Percentiles rank a stretch among this genome's conserved stretches.
Conservation (phyloP, 2,329 filamentous ascomycete species). For the Neofusicoccum sp. region DNA sequence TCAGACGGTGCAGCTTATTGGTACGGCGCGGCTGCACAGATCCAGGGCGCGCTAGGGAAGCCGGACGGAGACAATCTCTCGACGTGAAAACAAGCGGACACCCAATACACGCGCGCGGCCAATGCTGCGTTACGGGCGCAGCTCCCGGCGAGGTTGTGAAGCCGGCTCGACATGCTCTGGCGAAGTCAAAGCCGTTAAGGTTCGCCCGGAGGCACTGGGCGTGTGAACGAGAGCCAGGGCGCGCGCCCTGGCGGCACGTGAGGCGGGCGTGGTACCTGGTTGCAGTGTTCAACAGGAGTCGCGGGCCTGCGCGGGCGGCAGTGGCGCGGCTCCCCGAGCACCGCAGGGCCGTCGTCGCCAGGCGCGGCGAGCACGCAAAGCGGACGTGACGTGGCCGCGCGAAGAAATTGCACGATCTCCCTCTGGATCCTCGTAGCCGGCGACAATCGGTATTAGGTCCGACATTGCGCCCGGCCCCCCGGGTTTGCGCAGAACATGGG, state of each 20-base stretch:
- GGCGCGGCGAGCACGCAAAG: slow-evolving; percentile 1
- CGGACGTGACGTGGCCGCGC: not conserved
- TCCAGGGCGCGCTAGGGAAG: too few relatives aligned
- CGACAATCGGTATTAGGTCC: slow-evolving; percentile 7
- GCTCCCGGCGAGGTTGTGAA: not conserved
- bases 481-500: slow-evolving; percentile 1
- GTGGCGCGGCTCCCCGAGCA: not conserved
- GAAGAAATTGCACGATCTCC: slow-evolving; percentile 9
- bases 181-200: not conserved
- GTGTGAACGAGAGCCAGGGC: not conserved
- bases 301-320: not conserved
- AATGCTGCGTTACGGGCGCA: not conserved
- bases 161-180: not conserved
- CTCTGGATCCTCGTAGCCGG: not conserved
- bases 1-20: too few relatives aligned
- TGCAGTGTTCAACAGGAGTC: too few relatives aligned
- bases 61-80: too few relatives aligned
- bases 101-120: not conserved
- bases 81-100: not conserved
- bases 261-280: too few relatives aligned
- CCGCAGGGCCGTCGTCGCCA: not conserved
- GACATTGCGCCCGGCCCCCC: slow-evolving; percentile 4
- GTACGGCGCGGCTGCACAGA: too few relatives aligned
- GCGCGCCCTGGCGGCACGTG: not conserved
- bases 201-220: not conserved